Base-by-base conservation (phyloP, 345 rosid species). In the Clarkia xantiana region DNA sequence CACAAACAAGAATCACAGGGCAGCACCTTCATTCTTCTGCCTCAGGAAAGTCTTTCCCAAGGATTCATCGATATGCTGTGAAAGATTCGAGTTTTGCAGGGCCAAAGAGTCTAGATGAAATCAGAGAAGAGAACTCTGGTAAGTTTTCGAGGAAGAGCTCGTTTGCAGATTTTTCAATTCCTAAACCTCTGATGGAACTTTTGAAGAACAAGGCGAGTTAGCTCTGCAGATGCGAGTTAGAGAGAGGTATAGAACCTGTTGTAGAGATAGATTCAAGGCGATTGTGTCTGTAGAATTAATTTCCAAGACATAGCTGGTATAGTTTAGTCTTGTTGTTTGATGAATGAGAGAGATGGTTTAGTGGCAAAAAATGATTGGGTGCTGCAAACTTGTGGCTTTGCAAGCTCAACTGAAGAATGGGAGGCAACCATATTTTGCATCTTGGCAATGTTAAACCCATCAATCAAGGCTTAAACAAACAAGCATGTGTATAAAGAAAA, bases 101-200 rank as follows among this genome's bases (percentile, higher is more conserved):
- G 46, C 81, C 85, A 45, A 75, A 62, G 68, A 68, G 71, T 51
- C 77, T 72, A 57, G 73, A 74, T 18, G 73, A 75, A 69, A 71
- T 75, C 53, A 71, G 41, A 50, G 71, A 79, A 67, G 77, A 68
- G 71, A 25, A 1, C 57, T 45, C 42, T 15, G 22, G 14, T 14
- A 53, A 50, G 40, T 20, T 43, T 50, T 48, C 52, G 15, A 41
- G 53, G 25, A 41, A 41, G 45, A 55, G 47, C 18, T 36, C 34
- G 14, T 41, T 34, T 29, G 58, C 58, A 29, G 73, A 71, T 59
- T 79, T 79, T 55, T 57, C 64, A 54, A 70, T 73, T 14, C 79
- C 86, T 14, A 79, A 76, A 34, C 70, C 77, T 47, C 62, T 76
- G 61, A 66, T 69, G 51, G 81, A 76, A 69, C 74, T 79, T 56